Evolutionary conservation across 306 rosid genomes (phyloP).

Genomic region (Fagus sylvatica): DNA sequence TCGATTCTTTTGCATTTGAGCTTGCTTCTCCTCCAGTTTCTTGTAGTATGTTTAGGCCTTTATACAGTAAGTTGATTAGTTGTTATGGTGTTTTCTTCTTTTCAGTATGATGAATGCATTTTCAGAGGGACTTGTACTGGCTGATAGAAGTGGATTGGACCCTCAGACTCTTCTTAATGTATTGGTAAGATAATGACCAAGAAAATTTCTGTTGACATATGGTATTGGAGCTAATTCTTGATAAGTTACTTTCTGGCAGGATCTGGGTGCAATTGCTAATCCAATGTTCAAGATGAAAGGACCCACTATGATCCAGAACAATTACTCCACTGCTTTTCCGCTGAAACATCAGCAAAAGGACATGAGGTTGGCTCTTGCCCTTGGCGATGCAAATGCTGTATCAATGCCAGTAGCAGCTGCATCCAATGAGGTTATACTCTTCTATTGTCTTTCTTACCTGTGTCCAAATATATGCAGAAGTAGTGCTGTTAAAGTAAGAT

Average conservation of each 20-base stretch:
- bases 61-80: background rate
- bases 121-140: constrained; percentile 77
- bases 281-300: constrained; percentile 83
- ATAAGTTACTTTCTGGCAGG: constrained; percentile 43
- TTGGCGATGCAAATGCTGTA: constrained; percentile 70
- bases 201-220: constrained; percentile 12
- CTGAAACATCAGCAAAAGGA: constrained; percentile 92
- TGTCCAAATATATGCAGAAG: background rate
- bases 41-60: background rate
- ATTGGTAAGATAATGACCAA: constrained; percentile 45
- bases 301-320: constrained; percentile 65
- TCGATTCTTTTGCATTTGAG: background rate
- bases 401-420: constrained; percentile 89
- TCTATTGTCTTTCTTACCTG: background rate
- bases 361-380: constrained; percentile 88
- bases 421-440: constrained; percentile 65
- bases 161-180: constrained; percentile 76
- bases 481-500: background rate
- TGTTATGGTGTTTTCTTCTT: constrained; percentile 2
- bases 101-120: constrained; percentile 86
- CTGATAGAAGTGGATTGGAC: constrained; percentile 66
- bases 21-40: background rate
- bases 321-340: constrained; percentile 78
- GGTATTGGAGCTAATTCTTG: constrained; percentile 15
- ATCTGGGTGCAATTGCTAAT: constrained; percentile 66